Percentiles rank a stretch among this genome's conserved stretches.
Conservation (phyloP, 1,284 basidiomycete species). For the Phaffia rhodozyma region DNA sequence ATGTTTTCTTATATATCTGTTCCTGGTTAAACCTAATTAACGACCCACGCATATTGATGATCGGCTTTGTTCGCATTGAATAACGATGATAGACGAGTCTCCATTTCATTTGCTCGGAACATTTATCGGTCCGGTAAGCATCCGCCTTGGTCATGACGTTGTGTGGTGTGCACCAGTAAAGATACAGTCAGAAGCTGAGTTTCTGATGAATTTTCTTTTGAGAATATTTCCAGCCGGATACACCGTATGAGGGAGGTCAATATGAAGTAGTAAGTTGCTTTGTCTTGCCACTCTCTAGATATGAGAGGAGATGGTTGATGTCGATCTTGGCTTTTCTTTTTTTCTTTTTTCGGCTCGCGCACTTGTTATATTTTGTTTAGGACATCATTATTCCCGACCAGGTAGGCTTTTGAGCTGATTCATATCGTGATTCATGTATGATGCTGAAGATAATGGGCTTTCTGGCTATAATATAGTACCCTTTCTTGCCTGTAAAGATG, state of each 20-base stretch:
- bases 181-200: not conserved
- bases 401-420: not conserved
- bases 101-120: slow-evolving; percentile 79
- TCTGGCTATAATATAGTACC: slow-evolving; percentile 47
- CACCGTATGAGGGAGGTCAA: slow-evolving; percentile 84
- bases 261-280: slow-evolving; percentile 70
- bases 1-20: too few relatives aligned
- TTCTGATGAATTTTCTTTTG: slow-evolving; percentile 18
- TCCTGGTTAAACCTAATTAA: too few relatives aligned
- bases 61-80: not conserved
- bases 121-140: slow-evolving; percentile 70
- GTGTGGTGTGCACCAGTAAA: too few relatives aligned
- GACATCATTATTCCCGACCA: slow-evolving; percentile 84
- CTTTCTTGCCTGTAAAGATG: slow-evolving; percentile 97
- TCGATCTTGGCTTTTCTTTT: not conserved
- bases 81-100: slow-evolving; percentile 60
- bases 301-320: not conserved
- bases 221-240: slow-evolving; percentile 42
- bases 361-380: slow-evolving; percentile 36
- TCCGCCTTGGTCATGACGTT: not conserved
- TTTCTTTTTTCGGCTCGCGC: not conserved
- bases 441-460: not conserved
- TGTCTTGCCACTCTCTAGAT: not conserved
- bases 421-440: too few relatives aligned
- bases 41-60: too few relatives aligned